Evolutionary conservation across 2,329 filamentous ascomycete species (phyloP), one percentile per base, ranked within the genome.

Genomic region (Phialocephala sp.): DNA sequence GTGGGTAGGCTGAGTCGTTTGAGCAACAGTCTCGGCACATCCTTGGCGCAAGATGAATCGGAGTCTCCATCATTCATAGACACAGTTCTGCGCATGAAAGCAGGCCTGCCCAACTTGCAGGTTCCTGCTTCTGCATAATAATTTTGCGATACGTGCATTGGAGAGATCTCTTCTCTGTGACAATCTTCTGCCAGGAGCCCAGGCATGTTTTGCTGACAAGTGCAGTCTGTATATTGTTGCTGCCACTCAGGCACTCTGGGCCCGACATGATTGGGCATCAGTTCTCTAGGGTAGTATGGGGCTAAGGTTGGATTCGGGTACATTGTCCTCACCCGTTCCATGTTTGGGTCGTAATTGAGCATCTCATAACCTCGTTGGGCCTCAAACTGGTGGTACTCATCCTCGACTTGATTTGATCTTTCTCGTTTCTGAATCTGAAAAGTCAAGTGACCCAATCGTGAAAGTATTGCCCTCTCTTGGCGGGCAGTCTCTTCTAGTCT

Each of bases 381-480:
- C 35, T 57, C 32, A 18, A 37, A 24, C 20, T 57, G 32, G 37
- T 22, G 27, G 8, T 14, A 32, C 36, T 68, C 66, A 20, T 74
- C 69, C 50, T 75, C 74, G 1, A 79, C 72, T 43, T 77, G 75
- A 36, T 71, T 70, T 78, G 78, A 79, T 2, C 79, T 74, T 60
- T 82, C 79, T 2, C 79, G 78, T 45, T 79, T 80, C 68, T 81
- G 79, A 15, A 84, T 79, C 73, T 87, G 83, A 18, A 82, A 74
- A 39, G 80, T 77, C 15, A 87, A 69, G 64, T 87, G 83, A 14
- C 79, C 76, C n/a, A 87, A 75, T 2, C 84, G 77, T 18, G 76
- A 64, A 45, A 83, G 73, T 8, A 85, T 79, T 18, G 76, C 69
- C 61, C 76, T 79, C 70, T 87, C 81, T 69, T 86, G 82, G 60